phyloP scores from a whole-genome alignment of 331 rosid species.

The Arachis monticola region DNA sequence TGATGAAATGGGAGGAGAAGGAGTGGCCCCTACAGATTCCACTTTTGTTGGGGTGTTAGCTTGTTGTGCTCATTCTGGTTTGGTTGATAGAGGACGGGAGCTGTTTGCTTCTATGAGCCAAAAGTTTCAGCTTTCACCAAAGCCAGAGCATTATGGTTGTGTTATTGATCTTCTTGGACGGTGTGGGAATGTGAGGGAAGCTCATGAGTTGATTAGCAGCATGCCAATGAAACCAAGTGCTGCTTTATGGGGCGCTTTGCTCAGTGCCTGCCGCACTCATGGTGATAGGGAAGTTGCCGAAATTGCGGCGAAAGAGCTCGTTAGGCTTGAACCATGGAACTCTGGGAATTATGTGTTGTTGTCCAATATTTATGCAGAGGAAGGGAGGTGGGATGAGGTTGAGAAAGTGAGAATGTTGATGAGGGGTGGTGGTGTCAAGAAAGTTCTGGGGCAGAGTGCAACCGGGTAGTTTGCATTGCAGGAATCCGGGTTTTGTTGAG shows the following conservation, averaged over 20 bases:
- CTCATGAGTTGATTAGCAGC: slow-evolving; percentile 55
- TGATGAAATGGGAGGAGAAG: slow-evolving; percentile 51
- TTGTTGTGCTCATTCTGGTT: slow-evolving; percentile 64
- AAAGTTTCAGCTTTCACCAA: slow-evolving; percentile 48
- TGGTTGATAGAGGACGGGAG: slow-evolving; percentile 61
- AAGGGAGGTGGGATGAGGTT: slow-evolving; percentile 67
- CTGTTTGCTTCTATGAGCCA: slow-evolving; percentile 53
- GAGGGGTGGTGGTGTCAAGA: slow-evolving; percentile 50
- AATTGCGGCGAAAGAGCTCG: slow-evolving; percentile 56
- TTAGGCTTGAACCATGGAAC: slow-evolving; percentile 62
- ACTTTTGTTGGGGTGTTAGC: slow-evolving; percentile 62
- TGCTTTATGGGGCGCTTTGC: slow-evolving; percentile 68
- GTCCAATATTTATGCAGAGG: slow-evolving; percentile 65
- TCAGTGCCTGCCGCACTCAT: slow-evolving; percentile 64
- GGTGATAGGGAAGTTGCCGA: slow-evolving; percentile 59
- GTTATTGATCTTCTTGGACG: slow-evolving; percentile 73
- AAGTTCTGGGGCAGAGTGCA: slow-evolving; percentile 64
- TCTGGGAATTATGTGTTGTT: slow-evolving; percentile 70
- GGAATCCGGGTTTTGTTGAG: neutral
- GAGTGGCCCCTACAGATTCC: slow-evolving; percentile 52
- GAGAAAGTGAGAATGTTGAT: slow-evolving; percentile 57
- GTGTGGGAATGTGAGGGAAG: slow-evolving; percentile 56
- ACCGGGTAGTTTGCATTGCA: slow-evolving; percentile 37
- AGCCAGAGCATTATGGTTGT: slow-evolving; percentile 69
- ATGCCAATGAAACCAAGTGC: slow-evolving; percentile 67